phyloP scores from a whole-genome alignment of 2,329 filamentous ascomycete species.

The Alternaria sp. region DNA sequence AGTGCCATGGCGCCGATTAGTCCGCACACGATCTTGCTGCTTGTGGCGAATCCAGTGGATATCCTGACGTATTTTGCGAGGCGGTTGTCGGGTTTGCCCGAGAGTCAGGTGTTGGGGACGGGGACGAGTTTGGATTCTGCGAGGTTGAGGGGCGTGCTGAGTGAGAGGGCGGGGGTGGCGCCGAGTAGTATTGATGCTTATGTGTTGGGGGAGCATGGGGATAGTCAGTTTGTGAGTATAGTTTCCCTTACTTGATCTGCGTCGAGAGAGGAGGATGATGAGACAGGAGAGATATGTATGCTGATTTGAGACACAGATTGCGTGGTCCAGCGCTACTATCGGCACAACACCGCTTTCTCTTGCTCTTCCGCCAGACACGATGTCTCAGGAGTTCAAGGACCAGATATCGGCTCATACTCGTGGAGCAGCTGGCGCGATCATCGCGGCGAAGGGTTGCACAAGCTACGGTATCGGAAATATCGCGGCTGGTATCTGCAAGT shows the following conservation, averaged over 20 bases:
- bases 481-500: constrained; percentile 57
- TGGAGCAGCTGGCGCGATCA: constrained; percentile 56
- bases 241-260: too few species aligned
- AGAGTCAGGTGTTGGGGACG: constrained; percentile 58
- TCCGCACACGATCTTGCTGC: constrained; percentile 56
- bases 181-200: constrained; percentile 52
- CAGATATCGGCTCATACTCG: constrained; percentile 55
- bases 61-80: constrained; percentile 59
- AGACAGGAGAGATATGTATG: background rate
- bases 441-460: constrained; percentile 58
- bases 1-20: constrained; percentile 57
- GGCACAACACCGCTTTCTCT: constrained; percentile 51
- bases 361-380: constrained; percentile 35
- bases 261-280: background rate
- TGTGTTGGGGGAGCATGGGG: constrained; percentile 59
- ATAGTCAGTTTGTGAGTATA: constrained; percentile 52
- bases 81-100: constrained; percentile 56
- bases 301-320: constrained; percentile 32
- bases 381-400: constrained; percentile 32
- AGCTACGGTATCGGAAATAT: constrained; percentile 59
- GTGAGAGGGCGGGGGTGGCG: constrained; percentile 47
- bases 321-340: constrained; percentile 55
- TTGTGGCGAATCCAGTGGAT: constrained; percentile 64
- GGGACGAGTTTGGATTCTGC: constrained; percentile 62
- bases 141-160: constrained; percentile 55